Base-by-base conservation (phyloP, 2,329 filamentous ascomycete genomes). In the Calycina herbarum region DNA sequence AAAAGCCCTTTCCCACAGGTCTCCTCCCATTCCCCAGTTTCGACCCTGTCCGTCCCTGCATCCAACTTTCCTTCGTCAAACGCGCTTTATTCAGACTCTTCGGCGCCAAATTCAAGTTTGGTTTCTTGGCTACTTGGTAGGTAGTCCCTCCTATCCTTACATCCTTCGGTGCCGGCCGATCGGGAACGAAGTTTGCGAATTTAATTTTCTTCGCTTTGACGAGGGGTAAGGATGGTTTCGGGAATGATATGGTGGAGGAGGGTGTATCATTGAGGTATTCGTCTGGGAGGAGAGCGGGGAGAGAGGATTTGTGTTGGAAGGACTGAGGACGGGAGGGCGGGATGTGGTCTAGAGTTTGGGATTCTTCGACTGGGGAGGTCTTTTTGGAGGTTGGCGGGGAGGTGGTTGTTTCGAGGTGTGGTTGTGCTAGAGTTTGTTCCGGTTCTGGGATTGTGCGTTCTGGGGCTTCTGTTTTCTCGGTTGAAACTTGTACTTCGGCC, bases 231-330 rank as follows among this genome's bases (percentile, higher is more conserved):
- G 8, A 29, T 11, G 38, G 29, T 45, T 24, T 29, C 24, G 20
- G 40, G 20, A 29, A 56, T 29, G 29, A 59, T 33, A 31, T 8
- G 58, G 11, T 6, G 58, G 15, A 42, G 17, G 3, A 64, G 1
- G 70, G 68, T 24, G 69, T 66, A 33, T 76, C 75, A 58, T 75
- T 69, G 2, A 77, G 64, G 45, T 70, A 74, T 58, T 76, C 74
- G 3, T 63, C 66, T 1, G 75, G 75, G 6, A 77, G 67, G 11
- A 74, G 64, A 17, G 72, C 68, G 33, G 74, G 74, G 3, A 76
- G 68, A 6, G 58, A 57, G 57, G 17, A 59, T 40, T 51, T n/a
- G n/a, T 5, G 31, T 24, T 27, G 20, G 29, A 33, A 29, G 35
- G 11, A 24, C 11, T 45, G 54, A 5, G n/a, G 45, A 6, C 24